Evolutionary conservation across 495 filamentous ascomycete species (phyloP), one percentile per base, ranked within the genome.

Genomic region (Aspergillus mulundensis): DNA sequence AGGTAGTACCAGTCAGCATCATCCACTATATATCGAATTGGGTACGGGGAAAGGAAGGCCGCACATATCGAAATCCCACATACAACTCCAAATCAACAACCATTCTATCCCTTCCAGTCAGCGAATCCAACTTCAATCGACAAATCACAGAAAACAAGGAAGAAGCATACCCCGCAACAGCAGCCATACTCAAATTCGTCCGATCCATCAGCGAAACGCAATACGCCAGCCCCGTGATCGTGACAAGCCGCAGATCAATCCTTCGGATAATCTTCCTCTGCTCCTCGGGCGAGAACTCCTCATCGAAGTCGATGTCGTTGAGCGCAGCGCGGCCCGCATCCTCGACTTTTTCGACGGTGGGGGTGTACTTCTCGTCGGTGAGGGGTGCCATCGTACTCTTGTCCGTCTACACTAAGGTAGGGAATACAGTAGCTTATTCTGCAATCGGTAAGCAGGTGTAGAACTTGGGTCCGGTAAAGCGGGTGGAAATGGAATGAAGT

Each of bases 171-270:
- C 80, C 85, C 25, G 84, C 85, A 56, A 90, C 79, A 25, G 76
- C 75, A 42, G 87, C 86, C 36, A 76, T 76, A 48, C 78, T 76
- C 59, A 89, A 60, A 65, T 90, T 90, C 6, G 84, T 87, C 3
- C 87, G 71, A 65, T 89, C 86, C 80, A 89, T 85, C 50, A 89
- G 64, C 25, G 74, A 80, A 56, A 86, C 74, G 60, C 81, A 85
- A 66, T 89, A 88, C 63, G 87, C 76, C 58, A 82, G 66, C 5
- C 87, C 86, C 3, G 83, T 73, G 30, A 83, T 87, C 0, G 80
- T 67, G 28, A 89, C 83, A 10, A 90, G 71, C 0, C 86, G 81
- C 32, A 75, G 60, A 61, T 90, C 86, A 63, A 89, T 69, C 5
- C 80, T 77, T 19, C 76, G 74, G 45, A 87, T 82, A 62, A 90